These are phyloP conservation scores for Gastrodia elata DNA, from an alignment of 106 monocot genomes.

Conservation along the genomic window DNA sequence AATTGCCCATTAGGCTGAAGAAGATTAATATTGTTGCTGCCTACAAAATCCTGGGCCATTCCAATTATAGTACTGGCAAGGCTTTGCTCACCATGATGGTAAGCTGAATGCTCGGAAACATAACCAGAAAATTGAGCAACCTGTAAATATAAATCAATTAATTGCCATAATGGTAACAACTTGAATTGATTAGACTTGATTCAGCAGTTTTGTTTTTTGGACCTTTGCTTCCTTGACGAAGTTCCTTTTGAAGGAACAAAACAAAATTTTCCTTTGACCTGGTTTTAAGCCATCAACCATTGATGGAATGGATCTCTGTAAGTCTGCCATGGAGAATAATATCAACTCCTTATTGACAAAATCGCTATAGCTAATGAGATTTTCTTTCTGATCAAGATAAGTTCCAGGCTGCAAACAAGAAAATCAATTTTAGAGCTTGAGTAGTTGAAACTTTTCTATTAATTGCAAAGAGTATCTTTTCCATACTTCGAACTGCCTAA, in stretches of 20 bases:
- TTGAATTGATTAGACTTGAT: background rate
- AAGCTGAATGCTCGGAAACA: slow-evolving; percentile 96
- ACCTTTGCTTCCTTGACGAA: slow-evolving; percentile 88
- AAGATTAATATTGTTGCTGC: slow-evolving; percentile 88
- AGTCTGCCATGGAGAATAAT: slow-evolving; percentile 79
- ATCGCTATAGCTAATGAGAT: slow-evolving; percentile 82
- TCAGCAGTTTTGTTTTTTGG: background rate
- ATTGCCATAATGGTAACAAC: background rate
- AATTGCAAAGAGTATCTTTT: background rate
- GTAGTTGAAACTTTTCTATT: background rate
- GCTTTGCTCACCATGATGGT: slow-evolving; percentile 95
- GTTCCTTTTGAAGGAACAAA: slow-evolving; percentile 82
- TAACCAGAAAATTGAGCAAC: slow-evolving; percentile 89
- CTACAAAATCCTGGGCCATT: slow-evolving; percentile 90
- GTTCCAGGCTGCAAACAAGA: slow-evolving; percentile 58
- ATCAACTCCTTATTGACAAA: slow-evolving; percentile 97
- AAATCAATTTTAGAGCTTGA: background rate
- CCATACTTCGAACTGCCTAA: slow-evolving; percentile 80
- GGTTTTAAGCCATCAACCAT: slow-evolving; percentile 97
- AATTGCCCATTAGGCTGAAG: slow-evolving; percentile 78
- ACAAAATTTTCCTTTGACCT: slow-evolving; percentile 92
- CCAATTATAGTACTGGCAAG: slow-evolving; percentile 74
- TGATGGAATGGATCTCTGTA: slow-evolving; percentile 89
- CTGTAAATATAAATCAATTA: slow-evolving; percentile 2
- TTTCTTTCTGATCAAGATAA: slow-evolving; percentile 63